These are phyloP conservation scores for Orbilia oligospora DNA, from an alignment of 2,329 filamentous ascomycete genomes.

Conservation along the genomic window DNA sequence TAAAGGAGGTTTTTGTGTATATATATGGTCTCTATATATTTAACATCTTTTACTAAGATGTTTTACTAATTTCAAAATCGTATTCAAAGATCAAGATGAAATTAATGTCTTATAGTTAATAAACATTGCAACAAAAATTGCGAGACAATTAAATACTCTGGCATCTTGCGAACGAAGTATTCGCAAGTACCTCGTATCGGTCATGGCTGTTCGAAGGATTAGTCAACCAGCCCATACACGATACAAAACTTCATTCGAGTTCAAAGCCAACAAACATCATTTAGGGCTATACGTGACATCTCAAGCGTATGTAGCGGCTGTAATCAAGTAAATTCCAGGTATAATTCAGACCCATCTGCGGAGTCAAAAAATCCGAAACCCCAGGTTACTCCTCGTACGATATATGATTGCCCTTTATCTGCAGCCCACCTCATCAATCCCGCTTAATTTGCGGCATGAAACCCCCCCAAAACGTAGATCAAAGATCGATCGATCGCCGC, in stretches of 20 bases:
- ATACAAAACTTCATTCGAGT: neutral
- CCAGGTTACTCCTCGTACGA: neutral
- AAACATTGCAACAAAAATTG: neutral
- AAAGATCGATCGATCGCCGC: slow-evolving; percentile 8
- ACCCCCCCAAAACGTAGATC: neutral
- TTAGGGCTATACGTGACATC: neutral
- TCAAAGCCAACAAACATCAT: neutral
- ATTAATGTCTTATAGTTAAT: neutral
- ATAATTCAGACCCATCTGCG: neutral
- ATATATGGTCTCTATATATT: neutral
- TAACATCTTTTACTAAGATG: slow-evolving; percentile 8
- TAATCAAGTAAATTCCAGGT: neutral
- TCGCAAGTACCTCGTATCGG: neutral
- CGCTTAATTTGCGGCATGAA: neutral
- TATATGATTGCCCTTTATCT: too few species aligned
- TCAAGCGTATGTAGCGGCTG: neutral
- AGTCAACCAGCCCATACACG: neutral
- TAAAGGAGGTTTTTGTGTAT: too few species aligned
- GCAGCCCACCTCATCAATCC: neutral
- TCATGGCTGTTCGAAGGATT: neutral
- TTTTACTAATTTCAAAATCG: neutral
- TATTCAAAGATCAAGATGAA: slow-evolving; percentile 4
- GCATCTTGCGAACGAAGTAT: neutral
- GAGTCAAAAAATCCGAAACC: neutral
- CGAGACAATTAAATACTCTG: slow-evolving; percentile 5